Conservation (phyloP, 129 eudicot genomes). For the Scalesia atractyloides region DNA sequence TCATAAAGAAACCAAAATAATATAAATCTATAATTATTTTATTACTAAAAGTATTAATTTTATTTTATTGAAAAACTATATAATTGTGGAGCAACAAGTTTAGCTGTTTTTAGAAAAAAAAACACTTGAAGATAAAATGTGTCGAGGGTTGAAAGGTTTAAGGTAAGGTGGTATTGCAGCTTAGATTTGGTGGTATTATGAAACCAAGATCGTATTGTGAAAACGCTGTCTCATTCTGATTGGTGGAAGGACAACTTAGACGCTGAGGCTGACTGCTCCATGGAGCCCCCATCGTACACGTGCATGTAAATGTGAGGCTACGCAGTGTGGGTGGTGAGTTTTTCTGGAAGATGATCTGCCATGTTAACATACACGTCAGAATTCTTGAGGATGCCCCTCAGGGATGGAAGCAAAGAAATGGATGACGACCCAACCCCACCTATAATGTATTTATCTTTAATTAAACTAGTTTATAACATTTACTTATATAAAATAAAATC, state of each 20-base stretch:
- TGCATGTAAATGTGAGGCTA: conserved; percentile 16
- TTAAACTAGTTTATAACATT: too few relatives aligned
- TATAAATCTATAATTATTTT: too few relatives aligned
- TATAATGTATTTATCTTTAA: too few relatives aligned
- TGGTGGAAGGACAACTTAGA: conserved; percentile 27
- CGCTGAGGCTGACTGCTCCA: background rate
- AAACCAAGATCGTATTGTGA: conserved; percentile 26
- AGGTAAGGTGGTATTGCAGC: conserved; percentile 21
- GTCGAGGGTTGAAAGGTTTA: conserved; percentile 5
- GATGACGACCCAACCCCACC: too few relatives aligned
- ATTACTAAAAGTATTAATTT: background rate
- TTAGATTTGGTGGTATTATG: conserved; percentile 26
- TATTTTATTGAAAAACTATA: background rate
- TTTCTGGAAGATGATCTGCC: too few relatives aligned
- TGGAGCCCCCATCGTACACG: conserved; percentile 31
- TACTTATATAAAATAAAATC: too few relatives aligned
- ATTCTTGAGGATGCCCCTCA: too few relatives aligned
- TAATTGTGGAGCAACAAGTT: background rate
- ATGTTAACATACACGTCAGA: too few relatives aligned
- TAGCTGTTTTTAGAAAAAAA: background rate
- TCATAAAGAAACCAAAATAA: too few relatives aligned
- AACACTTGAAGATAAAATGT: background rate
- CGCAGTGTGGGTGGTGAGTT: too few relatives aligned
- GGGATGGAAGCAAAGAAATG: too few relatives aligned
- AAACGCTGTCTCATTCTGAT: conserved; percentile 32